phyloP scores from a whole-genome alignment of 805 yeast genomes.

The Candida ulmi region DNA sequence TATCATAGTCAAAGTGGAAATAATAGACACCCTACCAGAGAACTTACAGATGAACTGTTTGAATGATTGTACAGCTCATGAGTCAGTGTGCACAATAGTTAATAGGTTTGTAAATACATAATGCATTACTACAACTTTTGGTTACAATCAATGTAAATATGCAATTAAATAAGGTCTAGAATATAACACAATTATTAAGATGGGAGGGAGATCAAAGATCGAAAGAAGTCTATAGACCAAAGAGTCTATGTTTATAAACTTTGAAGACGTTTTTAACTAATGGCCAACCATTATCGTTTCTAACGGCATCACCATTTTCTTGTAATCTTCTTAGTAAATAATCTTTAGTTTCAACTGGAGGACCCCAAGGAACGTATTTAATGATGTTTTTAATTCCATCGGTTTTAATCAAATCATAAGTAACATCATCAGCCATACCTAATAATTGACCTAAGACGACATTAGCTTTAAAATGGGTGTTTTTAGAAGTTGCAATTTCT shows the following conservation, averaged over 20 bases:
- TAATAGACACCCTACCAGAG: no score
- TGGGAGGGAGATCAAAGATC: no score
- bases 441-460: conserved; percentile 85
- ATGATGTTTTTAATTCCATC: conserved; percentile 69
- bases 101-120: no score
- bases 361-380: conserved; percentile 98
- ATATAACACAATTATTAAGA: no score
- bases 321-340: conserved; percentile 84
- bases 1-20: no score
- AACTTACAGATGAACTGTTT: no score
- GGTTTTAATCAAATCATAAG: conserved; percentile 63
- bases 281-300: conserved; percentile 77
- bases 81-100: no score
- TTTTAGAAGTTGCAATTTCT: conserved; percentile 31
- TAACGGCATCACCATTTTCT: conserved; percentile 93
- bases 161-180: no score
- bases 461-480: conserved; percentile 39
- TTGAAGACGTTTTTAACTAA: conserved; percentile 49
- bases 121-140: no score
- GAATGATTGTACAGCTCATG: no score
- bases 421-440: conserved; percentile 93
- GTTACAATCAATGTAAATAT: no score
- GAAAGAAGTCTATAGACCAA: conserved; percentile 1
- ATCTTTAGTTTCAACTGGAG: conserved; percentile 88
- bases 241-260: conserved; percentile 28